Evolutionary conservation across 306 rosid species (phyloP), one percentile per base, ranked within the genome.

Genomic region (Lathyrus tuberosus): DNA sequence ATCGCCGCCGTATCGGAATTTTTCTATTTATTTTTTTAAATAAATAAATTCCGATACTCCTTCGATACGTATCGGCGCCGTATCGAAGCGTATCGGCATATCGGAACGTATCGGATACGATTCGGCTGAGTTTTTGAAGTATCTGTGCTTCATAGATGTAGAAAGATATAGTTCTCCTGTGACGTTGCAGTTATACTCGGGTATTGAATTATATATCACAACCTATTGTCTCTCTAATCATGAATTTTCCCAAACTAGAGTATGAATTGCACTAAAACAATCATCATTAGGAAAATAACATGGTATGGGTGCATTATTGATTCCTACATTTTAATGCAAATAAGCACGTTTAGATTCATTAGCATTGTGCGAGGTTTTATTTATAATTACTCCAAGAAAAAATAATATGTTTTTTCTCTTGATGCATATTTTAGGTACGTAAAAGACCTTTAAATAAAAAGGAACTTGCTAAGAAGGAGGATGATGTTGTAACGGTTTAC

Each of bases 371-470:
- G 40, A 6, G 37, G 16, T 69, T 70, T 75, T 73, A 10, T 62
- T 20, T 59, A 65, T 22, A 44, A 17, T 61, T 48, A 30, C 67
- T 44, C 28, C 14, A 12, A 4, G 40, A 15, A 44, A 49, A 28
- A 5, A 58, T 64, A 11, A 71, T 52, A 35, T 35, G 2, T 16
- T 35, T 18, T 66, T 47, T 17, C 47, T 62, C 75, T 78, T 30
- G 58, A 62, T 79, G 74, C 44, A 31, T 79, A 41, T 53, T 67
- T 40, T 81, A 94, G 98, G 98, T 94, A 71, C 96, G 97, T 24
- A 94, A 94, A 83, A 85, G 98, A 71, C 98, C 98, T 65, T 79
- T 94, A 77, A 94, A 94, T 82, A 94, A 87, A 88, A 94, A 94
- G 79, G 98, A 94, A 86, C 83, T 87, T 43, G 82, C 92, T 46